These are phyloP conservation scores for Spergularia bocconei DNA, from an alignment of 148 eudicot genomes.

Conservation along the genomic window DNA sequence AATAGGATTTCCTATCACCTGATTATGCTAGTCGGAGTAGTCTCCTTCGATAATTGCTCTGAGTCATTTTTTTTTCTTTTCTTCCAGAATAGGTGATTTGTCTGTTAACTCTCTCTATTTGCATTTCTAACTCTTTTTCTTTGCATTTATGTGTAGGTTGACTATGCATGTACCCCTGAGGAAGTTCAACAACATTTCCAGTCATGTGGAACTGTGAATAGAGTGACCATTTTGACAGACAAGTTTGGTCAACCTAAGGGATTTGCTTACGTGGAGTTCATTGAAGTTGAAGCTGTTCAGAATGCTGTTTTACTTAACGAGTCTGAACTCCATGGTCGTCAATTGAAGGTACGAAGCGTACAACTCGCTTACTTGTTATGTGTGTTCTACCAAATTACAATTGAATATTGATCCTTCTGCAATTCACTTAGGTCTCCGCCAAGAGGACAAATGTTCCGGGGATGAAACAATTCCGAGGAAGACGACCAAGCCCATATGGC, in stretches of 20 bases:
- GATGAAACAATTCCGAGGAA: conserved; percentile 66
- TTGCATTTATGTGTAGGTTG: conserved; percentile 42
- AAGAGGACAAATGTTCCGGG: conserved; percentile 81
- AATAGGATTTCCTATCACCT: not conserved
- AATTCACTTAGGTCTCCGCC: conserved; percentile 53
- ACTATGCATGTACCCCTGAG: conserved; percentile 77
- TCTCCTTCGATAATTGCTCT: not conserved
- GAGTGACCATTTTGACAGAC: conserved; percentile 70
- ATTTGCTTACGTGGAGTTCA: conserved; percentile 72
- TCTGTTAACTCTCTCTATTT: not conserved
- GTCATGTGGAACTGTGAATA: conserved; percentile 73
- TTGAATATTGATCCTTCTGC: not conserved
- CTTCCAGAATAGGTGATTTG: not conserved
- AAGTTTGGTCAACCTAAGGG: conserved; percentile 77
- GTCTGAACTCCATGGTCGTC: conserved; percentile 73
- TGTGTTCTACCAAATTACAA: not conserved
- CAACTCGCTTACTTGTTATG: conserved; percentile 1
- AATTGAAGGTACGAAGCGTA: conserved; percentile 46
- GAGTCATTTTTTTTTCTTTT: not conserved
- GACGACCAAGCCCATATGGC: conserved; percentile 52
- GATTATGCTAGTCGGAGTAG: not conserved
- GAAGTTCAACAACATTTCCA: conserved; percentile 81
- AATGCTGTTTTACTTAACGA: conserved; percentile 55
- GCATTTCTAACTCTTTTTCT: not conserved
- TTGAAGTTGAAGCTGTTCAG: conserved; percentile 69